Base-by-base conservation (phyloP, 768 basidiomycete species). In the Pleurotus giganteus region DNA sequence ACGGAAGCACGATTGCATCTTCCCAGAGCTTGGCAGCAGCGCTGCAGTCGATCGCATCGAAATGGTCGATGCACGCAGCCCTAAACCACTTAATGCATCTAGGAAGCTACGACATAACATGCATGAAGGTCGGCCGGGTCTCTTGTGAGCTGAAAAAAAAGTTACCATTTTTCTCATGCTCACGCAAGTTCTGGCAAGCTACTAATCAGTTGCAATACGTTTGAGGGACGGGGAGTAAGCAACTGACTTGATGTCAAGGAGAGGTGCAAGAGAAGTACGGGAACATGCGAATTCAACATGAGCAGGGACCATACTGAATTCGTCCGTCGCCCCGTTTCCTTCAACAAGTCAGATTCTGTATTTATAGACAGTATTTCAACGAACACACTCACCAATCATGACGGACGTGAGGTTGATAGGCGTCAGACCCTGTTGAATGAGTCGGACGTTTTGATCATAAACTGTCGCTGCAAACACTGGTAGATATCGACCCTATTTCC, bases 381-480 rank as follows among this genome's bases (percentile, higher is more conserved):
- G 3, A 53, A 34, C 21, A 37, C 17, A 56, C 63, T 71, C 74
- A 59, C 86, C 89, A 54, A 91, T 91, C 66, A 91, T 72, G 15
- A 89, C 75, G 55, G 82, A 86, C 53, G 80, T 71, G 3, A 92
- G 72, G 64, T 91, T 91, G 60, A 92, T 61, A 59, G 74, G 61
- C 69, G 78, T 57, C 76, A 86, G 13, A 65, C 78, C 86, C 8
- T 72, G 80, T 15, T 76, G 67, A 39, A 73, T 67, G 9, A 88
- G 73, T 28, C 72, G 65, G 45, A 67, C 61, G 65, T 93, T 92
- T 60, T 86, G 82, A 67, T 93, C 91, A 46, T 85, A 80, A 11
- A 93, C 82, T 34, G 85, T 85, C 15, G 87, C 78, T 0, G 89
- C 91, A 58, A 92, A 93, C 1, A 88, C 71, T 0, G 86, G 88